phyloP scores from a whole-genome alignment of 1,284 basidiomycete genomes.

The Mycena sp. region DNA sequence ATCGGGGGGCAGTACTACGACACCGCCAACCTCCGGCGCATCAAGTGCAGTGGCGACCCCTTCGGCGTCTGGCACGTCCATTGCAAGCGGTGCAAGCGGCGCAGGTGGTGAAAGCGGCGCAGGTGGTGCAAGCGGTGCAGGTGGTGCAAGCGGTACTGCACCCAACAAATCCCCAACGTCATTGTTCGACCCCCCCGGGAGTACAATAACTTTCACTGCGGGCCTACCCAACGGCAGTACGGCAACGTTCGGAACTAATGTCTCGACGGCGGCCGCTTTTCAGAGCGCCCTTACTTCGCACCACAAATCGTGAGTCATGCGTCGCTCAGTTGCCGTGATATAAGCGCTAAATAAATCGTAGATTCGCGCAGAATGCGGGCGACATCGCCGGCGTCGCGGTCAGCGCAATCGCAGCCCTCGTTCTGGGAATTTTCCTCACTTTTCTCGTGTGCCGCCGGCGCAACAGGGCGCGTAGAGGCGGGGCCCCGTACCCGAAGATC shows the following conservation, averaged over 20 bases:
- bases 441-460: background rate
- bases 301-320: slow-evolving; percentile 6
- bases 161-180: background rate
- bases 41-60: no score
- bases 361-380: slow-evolving; percentile 12
- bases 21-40: no score
- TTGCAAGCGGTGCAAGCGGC: no score
- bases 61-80: no score
- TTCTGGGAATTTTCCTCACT: slow-evolving; percentile 6
- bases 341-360: background rate
- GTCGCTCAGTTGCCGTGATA: background rate
- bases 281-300: background rate
- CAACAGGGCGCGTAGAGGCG: background rate
- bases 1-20: no score
- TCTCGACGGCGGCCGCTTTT: background rate
- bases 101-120: no score
- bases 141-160: background rate
- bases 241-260: background rate
- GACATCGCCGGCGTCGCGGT: slow-evolving; percentile 5
- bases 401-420: background rate
- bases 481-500: slow-evolving; percentile 1
- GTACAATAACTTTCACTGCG: background rate
- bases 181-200: background rate
- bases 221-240: background rate
- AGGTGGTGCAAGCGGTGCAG: background rate